phyloP scores from a whole-genome alignment of 2,329 filamentous ascomycete genomes.

The Mycogone perniciosa region DNA sequence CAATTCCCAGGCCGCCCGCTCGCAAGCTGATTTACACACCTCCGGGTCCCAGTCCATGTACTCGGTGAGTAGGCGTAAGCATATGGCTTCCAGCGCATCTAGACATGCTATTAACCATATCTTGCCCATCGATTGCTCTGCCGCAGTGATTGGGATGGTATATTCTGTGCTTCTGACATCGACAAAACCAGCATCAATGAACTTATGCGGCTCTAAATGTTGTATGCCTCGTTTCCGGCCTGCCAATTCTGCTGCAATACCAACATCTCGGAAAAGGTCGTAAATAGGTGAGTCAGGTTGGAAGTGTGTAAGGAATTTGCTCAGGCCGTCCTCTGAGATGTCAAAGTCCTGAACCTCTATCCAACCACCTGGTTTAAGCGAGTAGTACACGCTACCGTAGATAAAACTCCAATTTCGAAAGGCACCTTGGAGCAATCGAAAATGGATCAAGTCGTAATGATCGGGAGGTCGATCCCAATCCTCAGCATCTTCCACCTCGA shows the following conservation, averaged over 20 bases:
- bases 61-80: constrained; percentile 45
- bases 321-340: constrained; percentile 30
- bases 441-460: constrained; percentile 50
- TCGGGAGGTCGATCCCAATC: constrained; percentile 50
- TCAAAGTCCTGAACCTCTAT: constrained; percentile 51
- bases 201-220: constrained; percentile 40
- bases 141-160: constrained; percentile 41
- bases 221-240: constrained; percentile 39
- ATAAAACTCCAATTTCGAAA: constrained; percentile 51
- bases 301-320: constrained; percentile 31
- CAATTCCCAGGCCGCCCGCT: constrained; percentile 42
- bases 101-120: constrained; percentile 48
- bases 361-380: constrained; percentile 51
- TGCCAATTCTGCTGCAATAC: constrained; percentile 36
- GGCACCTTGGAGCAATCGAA: constrained; percentile 49
- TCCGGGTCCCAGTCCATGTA: constrained; percentile 47
- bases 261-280: constrained; percentile 34
- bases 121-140: constrained; percentile 42
- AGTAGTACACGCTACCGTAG: constrained; percentile 46
- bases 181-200: constrained; percentile 45
- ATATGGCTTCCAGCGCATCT: constrained; percentile 44
- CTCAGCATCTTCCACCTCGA: constrained; percentile 55
- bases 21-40: constrained; percentile 41
- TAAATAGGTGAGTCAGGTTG: constrained; percentile 40
- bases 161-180: constrained; percentile 44